phyloP scores from a whole-genome alignment of 306 rosid species.

The Nissolia schottii region DNA sequence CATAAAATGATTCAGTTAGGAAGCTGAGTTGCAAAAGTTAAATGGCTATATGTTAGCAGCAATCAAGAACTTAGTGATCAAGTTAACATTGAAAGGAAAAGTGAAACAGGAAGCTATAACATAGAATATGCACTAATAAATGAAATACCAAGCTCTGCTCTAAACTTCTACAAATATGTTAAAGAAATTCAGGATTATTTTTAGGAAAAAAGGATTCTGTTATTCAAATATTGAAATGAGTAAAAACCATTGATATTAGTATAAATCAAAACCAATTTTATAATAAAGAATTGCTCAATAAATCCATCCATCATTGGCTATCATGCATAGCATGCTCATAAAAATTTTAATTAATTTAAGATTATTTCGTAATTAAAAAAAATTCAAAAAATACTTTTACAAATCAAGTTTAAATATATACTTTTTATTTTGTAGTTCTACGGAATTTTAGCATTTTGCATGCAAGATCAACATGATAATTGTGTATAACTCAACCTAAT shows the following conservation, averaged over 20 bases:
- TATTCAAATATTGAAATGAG: background rate
- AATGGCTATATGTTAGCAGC: background rate
- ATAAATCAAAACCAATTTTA: background rate
- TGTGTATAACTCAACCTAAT: background rate
- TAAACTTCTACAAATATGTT: background rate
- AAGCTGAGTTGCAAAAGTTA: background rate
- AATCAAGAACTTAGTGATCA: background rate
- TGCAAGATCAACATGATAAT: background rate
- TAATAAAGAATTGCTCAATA: background rate
- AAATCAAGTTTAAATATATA: no score
- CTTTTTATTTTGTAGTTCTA: background rate
- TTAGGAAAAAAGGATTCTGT: background rate
- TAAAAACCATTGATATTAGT: background rate
- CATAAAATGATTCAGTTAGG: slow-evolving; percentile 21
- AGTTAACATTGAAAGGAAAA: background rate
- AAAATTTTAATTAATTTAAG: background rate
- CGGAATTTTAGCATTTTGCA: background rate
- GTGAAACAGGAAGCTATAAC: background rate
- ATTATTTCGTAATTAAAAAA: background rate
- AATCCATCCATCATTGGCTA: background rate
- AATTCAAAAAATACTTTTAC: background rate
- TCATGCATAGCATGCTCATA: background rate
- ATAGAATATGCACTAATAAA: background rate
- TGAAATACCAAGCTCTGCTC: background rate
- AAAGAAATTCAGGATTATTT: background rate